phyloP scores from a whole-genome alignment of 805 yeast genomes.

The Pichia cephalocereana region DNA sequence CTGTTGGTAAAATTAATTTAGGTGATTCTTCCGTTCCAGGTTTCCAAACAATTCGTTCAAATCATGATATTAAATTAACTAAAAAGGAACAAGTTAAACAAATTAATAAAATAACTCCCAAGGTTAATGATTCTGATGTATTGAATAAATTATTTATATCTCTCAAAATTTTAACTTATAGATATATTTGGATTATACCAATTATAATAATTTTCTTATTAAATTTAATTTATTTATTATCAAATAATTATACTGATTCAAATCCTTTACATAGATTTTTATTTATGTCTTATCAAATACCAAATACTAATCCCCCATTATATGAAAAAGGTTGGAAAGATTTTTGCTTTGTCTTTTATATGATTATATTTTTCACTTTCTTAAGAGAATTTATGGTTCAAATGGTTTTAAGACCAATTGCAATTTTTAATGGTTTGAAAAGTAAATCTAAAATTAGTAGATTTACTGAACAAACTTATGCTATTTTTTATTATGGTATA shows the following conservation, averaged over 20 bases:
- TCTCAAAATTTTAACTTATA: slow-evolving; percentile 46
- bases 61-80: slow-evolving; percentile 33
- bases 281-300: slow-evolving; percentile 53
- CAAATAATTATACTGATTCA: slow-evolving; percentile 47
- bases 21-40: slow-evolving; percentile 68
- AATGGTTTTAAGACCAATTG: slow-evolving; percentile 63
- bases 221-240: slow-evolving; percentile 38
- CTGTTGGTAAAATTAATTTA: slow-evolving; percentile 64
- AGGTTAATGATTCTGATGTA: slow-evolving; percentile 42
- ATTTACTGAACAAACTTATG: slow-evolving; percentile 89
- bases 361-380: slow-evolving; percentile 84
- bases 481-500: slow-evolving; percentile 68
- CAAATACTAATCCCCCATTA: slow-evolving; percentile 41
- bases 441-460: slow-evolving; percentile 55
- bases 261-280: slow-evolving; percentile 61
- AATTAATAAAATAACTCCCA: slow-evolving; percentile 19
- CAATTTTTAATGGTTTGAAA: slow-evolving; percentile 41
- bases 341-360: slow-evolving; percentile 65
- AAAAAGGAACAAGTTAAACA: slow-evolving; percentile 24
- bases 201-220: slow-evolving; percentile 36
- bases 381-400: slow-evolving; percentile 89
- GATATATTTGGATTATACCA: slow-evolving; percentile 71
- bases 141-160: slow-evolving; percentile 47
- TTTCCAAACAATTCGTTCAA: slow-evolving; percentile 54
- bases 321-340: slow-evolving; percentile 89